Conservation (phyloP, 441 rosid genomes). For the Pelargonium citronellum region DNA sequence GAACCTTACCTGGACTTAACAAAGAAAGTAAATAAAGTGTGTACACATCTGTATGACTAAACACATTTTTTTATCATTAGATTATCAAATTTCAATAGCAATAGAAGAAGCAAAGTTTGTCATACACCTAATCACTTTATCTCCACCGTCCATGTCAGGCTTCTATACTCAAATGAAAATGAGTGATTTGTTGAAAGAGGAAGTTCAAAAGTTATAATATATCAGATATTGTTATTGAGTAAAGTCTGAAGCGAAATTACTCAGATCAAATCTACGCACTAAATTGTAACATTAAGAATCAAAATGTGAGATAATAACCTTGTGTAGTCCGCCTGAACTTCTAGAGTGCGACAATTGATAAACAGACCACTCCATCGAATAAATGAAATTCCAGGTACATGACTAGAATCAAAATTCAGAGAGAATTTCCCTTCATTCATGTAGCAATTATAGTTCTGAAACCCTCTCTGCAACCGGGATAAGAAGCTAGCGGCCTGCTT, state of each 20-base stretch:
- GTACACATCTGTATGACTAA: background rate
- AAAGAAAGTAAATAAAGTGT: background rate
- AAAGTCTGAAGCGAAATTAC: background rate
- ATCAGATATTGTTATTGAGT: background rate
- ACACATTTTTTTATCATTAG: background rate
- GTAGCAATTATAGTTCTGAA: conserved; percentile 65
- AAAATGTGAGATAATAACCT: conserved; percentile 33
- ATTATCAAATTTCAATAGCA: background rate
- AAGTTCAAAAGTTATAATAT: background rate
- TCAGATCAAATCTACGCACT: background rate
- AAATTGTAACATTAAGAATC: background rate
- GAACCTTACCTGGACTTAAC: background rate
- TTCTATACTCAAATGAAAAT: background rate
- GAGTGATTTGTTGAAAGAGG: background rate
- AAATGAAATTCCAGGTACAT: conserved; percentile 35
- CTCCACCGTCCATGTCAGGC: background rate
- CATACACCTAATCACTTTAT: background rate
- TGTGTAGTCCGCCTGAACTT: conserved; percentile 84
- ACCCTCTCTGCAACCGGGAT: conserved; percentile 47
- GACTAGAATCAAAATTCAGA: conserved; percentile 52
- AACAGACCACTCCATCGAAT: conserved; percentile 83
- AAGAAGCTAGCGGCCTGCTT: conserved; percentile 55
- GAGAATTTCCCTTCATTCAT: conserved; percentile 71
- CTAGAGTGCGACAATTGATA: conserved; percentile 54
- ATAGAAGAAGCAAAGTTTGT: background rate